These are phyloP conservation scores for Funneliformis mosseae DNA, from an alignment of 192 early-diverging fungal species.

Conservation along the genomic window DNA sequence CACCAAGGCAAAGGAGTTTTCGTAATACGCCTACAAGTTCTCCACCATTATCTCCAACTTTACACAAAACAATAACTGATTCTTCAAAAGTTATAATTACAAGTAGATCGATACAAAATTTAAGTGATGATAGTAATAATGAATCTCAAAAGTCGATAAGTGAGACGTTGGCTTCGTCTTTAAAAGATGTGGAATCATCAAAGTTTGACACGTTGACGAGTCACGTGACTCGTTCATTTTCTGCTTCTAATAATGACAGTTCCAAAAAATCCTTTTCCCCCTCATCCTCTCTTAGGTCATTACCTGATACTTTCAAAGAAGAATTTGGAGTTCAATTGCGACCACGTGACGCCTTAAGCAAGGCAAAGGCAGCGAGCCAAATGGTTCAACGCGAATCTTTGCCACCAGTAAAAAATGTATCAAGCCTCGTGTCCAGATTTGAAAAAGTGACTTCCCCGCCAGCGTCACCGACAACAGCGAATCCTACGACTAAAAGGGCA, in stretches of 20 bases:
- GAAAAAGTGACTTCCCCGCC: slow-evolving; percentile 13
- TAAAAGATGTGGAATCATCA: background rate
- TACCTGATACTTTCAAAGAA: background rate
- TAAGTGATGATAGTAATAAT: background rate
- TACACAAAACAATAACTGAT: background rate
- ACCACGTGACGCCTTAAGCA: background rate
- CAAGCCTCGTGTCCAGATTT: slow-evolving; percentile 12
- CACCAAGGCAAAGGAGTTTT: background rate
- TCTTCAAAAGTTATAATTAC: background rate
- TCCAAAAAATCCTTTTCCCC: background rate
- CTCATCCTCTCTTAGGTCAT: background rate
- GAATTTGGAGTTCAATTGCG: background rate
- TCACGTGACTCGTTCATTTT: background rate
- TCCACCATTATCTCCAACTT: slow-evolving; percentile 2
- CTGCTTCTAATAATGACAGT: background rate
- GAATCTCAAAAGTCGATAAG: background rate
- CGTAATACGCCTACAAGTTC: background rate
- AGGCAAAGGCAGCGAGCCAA: background rate
- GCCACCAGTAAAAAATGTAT: slow-evolving; percentile 6
- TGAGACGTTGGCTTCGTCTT: background rate
- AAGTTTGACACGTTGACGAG: background rate
- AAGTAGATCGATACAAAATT: background rate
- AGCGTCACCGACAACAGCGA: slow-evolving; percentile 2
- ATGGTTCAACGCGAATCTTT: background rate
- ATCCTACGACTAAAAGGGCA: background rate